Base-by-base conservation (phyloP, 129 eudicot genomes). In the Apium graveolens region DNA sequence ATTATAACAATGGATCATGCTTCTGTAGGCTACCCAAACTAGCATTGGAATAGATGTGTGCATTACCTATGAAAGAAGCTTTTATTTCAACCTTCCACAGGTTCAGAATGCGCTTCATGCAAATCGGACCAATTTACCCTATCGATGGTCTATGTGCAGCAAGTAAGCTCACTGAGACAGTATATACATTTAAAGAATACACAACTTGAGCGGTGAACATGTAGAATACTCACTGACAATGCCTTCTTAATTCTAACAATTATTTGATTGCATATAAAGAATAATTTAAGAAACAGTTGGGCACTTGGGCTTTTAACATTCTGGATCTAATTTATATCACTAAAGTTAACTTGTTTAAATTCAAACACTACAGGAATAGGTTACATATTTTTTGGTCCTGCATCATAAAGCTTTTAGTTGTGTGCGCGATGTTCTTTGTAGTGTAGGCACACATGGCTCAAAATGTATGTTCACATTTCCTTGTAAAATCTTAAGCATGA, bases 41-140 rank as follows among this genome's bases (percentile, higher is more conserved):
- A 95, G 99, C 78, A 26, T 79, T 41, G 99, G 97, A 27, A 86
- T 95, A 21, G 99, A 95, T 84, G 97, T 92, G 39, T 95, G 99
- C 83, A 95, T 92, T 87, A 90, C 83, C 82, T 76, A 69, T 11
- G 99, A 95, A 84, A 81, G 97, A 76, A 84, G 88, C 11, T 95
- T 87, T 81, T 93, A 96, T 81, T 96, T 96, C 73, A 89, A 90
- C 82, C 97, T 96, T 82, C 99, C 97, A 0, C 91, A 90, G 83
- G 99, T 96, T 73, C 99, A 96, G 83, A 88, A 83, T 46, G 99
- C 99, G 62, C 90, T 96, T 44, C 99, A 96, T 85, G 99, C 97
- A 44, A 92, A 96, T 79, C 83, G 97, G 80, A 95, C 99, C 34
- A 90, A 83, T 68, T 80, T 96, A 78, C 88, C 91, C 0, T 92